Conservation (phyloP, 805 yeast species). For the Yarrowia osloensis region DNA sequence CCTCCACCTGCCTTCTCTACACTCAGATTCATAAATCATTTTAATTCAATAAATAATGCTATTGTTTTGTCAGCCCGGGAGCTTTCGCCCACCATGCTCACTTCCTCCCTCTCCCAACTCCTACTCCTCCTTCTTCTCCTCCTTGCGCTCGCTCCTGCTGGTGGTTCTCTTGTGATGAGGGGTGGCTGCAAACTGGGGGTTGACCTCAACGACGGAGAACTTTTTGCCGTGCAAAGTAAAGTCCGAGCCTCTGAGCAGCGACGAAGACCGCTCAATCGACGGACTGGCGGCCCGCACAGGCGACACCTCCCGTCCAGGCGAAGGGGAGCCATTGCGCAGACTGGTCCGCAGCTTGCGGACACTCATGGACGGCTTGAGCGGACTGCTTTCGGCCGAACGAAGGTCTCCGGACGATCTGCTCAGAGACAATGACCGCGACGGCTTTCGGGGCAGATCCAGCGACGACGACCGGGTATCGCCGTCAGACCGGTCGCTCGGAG, state of each 20-base stretch:
- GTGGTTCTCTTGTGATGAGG: slow-evolving; percentile 10
- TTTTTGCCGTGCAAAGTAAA: slow-evolving; percentile 41
- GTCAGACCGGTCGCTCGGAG: not conserved
- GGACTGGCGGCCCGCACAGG: not conserved
- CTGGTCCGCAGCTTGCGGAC: slow-evolving; percentile 5
- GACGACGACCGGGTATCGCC: slow-evolving; percentile 9
- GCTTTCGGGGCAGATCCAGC: slow-evolving; percentile 14
- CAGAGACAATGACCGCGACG: slow-evolving; percentile 5
- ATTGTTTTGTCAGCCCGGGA: not conserved
- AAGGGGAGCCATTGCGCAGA: slow-evolving; percentile 7
- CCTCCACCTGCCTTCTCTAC: too few relatives aligned
- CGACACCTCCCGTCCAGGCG: slow-evolving; percentile 9
- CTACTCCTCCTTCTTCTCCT: not conserved
- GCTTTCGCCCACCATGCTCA: too few relatives aligned
- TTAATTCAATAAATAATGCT: slow-evolving; percentile 20
- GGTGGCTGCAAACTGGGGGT: slow-evolving; percentile 39
- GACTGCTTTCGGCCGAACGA: not conserved
- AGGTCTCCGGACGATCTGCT: slow-evolving; percentile 15
- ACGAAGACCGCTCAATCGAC: slow-evolving; percentile 35
- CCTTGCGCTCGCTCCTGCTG: slow-evolving; percentile 2
- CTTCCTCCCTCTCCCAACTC: too few relatives aligned
- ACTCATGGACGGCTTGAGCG: slow-evolving; percentile 20
- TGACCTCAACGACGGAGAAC: slow-evolving; percentile 41
- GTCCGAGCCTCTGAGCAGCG: slow-evolving; percentile 38
- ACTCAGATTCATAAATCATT: slow-evolving; percentile 1